Conservation (phyloP, 208 protist genomes). For the Naegleria fowleri region DNA sequence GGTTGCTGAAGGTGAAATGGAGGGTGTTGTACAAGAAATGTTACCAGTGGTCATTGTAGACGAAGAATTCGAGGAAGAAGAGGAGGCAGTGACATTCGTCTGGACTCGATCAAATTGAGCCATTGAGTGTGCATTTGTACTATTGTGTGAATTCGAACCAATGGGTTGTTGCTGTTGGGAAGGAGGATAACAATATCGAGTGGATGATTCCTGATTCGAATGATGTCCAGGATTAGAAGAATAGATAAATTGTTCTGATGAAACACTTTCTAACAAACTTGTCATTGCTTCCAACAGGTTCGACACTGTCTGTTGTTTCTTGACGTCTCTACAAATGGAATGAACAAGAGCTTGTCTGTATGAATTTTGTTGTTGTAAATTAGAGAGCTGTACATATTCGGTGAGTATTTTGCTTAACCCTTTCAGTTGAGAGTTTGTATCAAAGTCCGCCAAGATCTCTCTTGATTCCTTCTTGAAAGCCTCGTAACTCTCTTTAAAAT, state of each 20-base stretch:
- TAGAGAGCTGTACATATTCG: background rate
- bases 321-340: background rate
- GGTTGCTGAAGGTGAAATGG: background rate
- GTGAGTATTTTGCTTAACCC: background rate
- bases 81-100: background rate
- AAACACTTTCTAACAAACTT: background rate
- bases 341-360: background rate
- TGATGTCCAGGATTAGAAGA: no score
- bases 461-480: background rate
- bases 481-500: background rate
- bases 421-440: background rate
- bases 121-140: no score
- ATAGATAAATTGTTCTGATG: background rate
- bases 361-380: background rate
- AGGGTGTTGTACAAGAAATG: background rate
- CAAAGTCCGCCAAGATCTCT: background rate
- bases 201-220: no score
- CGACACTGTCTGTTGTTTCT: background rate
- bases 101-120: no score
- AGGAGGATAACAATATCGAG: no score
- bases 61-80: background rate
- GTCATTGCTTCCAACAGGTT: background rate
- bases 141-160: no score
- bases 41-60: no score
- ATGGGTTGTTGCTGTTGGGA: no score